Base-by-base conservation (phyloP, 805 yeast genomes). In the Candida tallmaniae region DNA sequence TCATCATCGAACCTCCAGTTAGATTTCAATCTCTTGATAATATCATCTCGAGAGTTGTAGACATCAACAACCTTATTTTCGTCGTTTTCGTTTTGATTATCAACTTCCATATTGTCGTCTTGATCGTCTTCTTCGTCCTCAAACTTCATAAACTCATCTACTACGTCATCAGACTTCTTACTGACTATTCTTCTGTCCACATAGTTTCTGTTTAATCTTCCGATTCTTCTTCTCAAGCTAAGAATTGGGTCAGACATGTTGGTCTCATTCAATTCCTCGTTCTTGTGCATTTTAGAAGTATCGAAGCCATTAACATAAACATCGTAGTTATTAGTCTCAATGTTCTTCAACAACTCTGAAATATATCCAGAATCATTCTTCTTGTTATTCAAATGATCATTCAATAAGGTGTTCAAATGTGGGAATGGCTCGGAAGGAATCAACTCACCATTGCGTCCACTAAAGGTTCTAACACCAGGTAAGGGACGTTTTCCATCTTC, bases 1-100 rank as follows among this genome's bases (percentile, higher is more conserved):
- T 83, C 89, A 26, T 68, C 59, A 54, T 83, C 89, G 50, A 74
- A 80, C 48, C 65, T 76, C 83, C 83, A 83, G 41, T 77, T 71
- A 32, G 81, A 81, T 39, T 70, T 70, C 35, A 75, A 52, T 40
- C 88, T 63, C 20, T 64, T 60, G 23, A 63, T 32, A 5, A 42
- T 35, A 34, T 78, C 83, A 13, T 52, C 50, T 37, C 60, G 59
- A 14, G 72, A 70, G 35, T 66, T 69, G 42, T 76, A 74, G 11
- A 70, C 76, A 45, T 72, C 16, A 45, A 43, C 50, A 48, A 34
- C 27, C 13, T 40, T 36, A 16, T 31, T 35, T 12, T 31, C 28
- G 9, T 33, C 37, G 12, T 9, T 19, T 3, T 23, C 30, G 31
- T 29, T 32, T 17, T 50, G 41, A 29, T 32, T 38, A 24, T 42